These are phyloP conservation scores for Rickenella mellea DNA, from an alignment of 768 basidiomycete genomes.

Conservation along the genomic window DNA sequence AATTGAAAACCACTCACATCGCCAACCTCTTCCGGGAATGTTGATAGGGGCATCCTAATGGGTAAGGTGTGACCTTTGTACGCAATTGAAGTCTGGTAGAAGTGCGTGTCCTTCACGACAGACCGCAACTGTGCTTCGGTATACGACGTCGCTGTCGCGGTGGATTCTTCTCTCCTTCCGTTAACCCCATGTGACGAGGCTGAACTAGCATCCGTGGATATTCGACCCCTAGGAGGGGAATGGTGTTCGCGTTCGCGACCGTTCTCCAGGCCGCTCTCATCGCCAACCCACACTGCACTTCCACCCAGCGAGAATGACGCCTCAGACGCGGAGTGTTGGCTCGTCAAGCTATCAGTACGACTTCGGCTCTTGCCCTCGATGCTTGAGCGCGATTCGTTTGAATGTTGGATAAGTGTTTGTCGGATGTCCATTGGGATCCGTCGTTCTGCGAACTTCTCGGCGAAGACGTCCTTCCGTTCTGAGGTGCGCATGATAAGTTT, in stretches of 20 bases:
- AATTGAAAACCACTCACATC: conserved; percentile 53
- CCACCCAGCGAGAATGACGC: conserved; percentile 70
- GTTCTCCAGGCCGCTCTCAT: conserved; percentile 50
- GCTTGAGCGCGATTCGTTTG: conserved; percentile 55
- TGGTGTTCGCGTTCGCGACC: conserved; percentile 14
- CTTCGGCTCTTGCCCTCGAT: conserved; percentile 42
- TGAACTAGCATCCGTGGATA: conserved; percentile 69
- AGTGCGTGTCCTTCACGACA: conserved; percentile 84
- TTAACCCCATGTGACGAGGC: conserved; percentile 47
- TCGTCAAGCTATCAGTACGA: conserved; percentile 15
- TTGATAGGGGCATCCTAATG: conserved; percentile 82
- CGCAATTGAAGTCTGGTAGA: conserved; percentile 76
- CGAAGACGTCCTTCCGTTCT: conserved; percentile 87
- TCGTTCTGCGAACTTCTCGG: conserved; percentile 58
- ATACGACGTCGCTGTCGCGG: conserved; percentile 10
- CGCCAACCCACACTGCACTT: conserved; percentile 78
- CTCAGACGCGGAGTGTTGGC: conserved; percentile 54
- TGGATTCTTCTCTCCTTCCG: conserved; percentile 9
- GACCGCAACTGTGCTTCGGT: conserved; percentile 38
- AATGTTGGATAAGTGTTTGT: conserved; percentile 40
- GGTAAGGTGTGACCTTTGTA: conserved; percentile 82
- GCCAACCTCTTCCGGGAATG: conserved; percentile 92
- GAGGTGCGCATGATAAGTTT: conserved; percentile 83
- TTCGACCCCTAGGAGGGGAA: conserved; percentile 32
- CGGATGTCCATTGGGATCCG: background rate